phyloP scores from a whole-genome alignment of 192 early-diverging fungal species.

The Umbelopsis sp. region DNA sequence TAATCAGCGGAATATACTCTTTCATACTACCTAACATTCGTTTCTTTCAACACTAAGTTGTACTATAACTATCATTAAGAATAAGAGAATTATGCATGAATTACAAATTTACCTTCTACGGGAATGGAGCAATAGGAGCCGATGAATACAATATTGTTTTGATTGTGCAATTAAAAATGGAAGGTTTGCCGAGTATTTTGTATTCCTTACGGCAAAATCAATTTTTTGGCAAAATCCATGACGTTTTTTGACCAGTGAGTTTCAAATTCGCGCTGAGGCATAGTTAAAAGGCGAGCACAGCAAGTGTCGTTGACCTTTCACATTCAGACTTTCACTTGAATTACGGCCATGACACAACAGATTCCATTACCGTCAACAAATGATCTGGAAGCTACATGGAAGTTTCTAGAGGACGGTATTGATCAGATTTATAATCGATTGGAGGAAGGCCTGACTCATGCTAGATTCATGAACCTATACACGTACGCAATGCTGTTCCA shows the following conservation, averaged over 20 bases:
- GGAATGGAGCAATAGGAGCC: too few species aligned
- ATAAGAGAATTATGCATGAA: constrained; percentile 2
- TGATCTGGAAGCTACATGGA: constrained; percentile 70
- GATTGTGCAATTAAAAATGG: too few species aligned
- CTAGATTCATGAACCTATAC: constrained; percentile 82
- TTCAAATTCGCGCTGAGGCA: background rate
- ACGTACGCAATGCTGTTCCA: constrained; percentile 64
- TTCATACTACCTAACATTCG: background rate
- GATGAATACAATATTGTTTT: too few species aligned
- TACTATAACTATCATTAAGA: constrained; percentile 15
- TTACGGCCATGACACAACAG: constrained; percentile 24
- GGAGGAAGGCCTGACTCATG: constrained; percentile 71
- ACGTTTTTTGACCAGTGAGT: background rate
- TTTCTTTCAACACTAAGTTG: constrained; percentile 13
- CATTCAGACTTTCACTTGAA: background rate
- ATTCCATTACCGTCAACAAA: constrained; percentile 51
- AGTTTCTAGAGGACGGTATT: constrained; percentile 72
- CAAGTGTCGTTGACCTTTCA: background rate
- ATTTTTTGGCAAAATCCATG: background rate
- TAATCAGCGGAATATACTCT: background rate
- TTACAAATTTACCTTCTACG: too few species aligned
- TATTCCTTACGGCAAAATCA: background rate
- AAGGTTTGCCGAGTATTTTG: too few species aligned
- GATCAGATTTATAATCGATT: constrained; percentile 79
- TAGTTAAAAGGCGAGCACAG: background rate